Evolutionary conservation across 1,284 basidiomycete genomes (phyloP).

Genomic region (Cutaneotrichosporon sp.): DNA sequence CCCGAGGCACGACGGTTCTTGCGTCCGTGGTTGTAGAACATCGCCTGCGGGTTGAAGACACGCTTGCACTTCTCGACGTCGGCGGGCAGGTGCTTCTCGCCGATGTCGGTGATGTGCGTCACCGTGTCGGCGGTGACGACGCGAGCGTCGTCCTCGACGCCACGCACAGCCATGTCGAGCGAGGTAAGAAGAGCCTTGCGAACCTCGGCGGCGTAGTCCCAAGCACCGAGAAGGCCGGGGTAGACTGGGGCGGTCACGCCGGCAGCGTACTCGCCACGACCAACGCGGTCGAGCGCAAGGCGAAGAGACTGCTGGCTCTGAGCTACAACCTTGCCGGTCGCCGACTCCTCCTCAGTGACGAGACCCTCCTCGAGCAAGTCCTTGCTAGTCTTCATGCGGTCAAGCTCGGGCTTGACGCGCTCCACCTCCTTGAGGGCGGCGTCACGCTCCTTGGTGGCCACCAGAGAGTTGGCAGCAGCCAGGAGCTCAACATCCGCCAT

Average conservation of each 20-base stretch:
- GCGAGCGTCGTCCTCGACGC: constrained; percentile 84
- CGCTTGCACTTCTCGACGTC: constrained; percentile 77
- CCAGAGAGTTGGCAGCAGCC: constrained; percentile 79
- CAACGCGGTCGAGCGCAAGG: constrained; percentile 76
- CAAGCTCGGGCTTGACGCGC: constrained; percentile 75
- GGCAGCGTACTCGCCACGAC: constrained; percentile 65
- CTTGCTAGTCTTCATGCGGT: constrained; percentile 76
- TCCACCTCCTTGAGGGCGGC: constrained; percentile 72
- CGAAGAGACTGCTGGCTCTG: constrained; percentile 65
- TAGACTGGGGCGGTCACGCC: constrained; percentile 69
- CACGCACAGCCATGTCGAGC: constrained; percentile 76
- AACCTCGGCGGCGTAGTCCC: constrained; percentile 87
- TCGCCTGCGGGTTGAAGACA: constrained; percentile 92
- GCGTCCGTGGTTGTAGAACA: constrained; percentile 69
- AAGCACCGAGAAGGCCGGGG: constrained; percentile 81
- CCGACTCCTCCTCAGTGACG: constrained; percentile 77
- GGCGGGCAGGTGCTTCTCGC: constrained; percentile 75
- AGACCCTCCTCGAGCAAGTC: constrained; percentile 76
- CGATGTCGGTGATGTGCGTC: constrained; percentile 67
- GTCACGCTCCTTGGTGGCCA: constrained; percentile 78
- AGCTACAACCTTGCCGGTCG: constrained; percentile 61
- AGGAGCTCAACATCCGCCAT: constrained; percentile 87
- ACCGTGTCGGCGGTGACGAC: constrained; percentile 70
- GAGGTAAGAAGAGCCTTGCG: constrained; percentile 71
- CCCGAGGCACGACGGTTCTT: constrained; percentile 56